Percentiles rank a stretch among this genome's conserved stretches.
These are phyloP conservation scores for Cladosporium halotolerans DNA, from an alignment of 2,329 filamentous ascomycete species.

Conservation along the genomic window DNA sequence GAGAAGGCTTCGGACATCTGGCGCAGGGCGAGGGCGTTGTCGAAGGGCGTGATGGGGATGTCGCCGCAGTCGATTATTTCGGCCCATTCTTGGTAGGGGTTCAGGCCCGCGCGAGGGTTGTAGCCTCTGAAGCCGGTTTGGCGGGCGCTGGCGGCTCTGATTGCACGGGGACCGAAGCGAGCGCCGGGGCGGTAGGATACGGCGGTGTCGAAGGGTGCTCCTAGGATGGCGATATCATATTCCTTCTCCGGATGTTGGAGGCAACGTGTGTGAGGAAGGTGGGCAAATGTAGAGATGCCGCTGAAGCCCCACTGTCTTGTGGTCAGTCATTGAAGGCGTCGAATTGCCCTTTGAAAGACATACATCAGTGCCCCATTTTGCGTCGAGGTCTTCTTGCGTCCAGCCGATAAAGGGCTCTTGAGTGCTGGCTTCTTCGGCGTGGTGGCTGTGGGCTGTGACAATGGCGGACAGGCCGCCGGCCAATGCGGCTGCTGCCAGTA, in stretches of 20 bases:
- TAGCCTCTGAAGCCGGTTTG: constrained; percentile 67
- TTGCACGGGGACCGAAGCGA: constrained; percentile 80
- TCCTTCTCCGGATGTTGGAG: constrained; percentile 39
- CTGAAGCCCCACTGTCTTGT: constrained; percentile 27
- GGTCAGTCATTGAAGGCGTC: not conserved
- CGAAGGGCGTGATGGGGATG: constrained; percentile 78
- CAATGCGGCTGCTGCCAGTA: constrained; percentile 1
- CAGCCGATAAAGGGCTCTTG: constrained; percentile 21
- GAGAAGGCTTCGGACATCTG: constrained; percentile 80
- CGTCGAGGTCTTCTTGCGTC: constrained; percentile 24
- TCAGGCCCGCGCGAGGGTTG: constrained; percentile 75
- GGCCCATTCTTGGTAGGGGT: constrained; percentile 76
- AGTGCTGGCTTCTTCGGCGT: not conserved
- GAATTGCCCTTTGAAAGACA: not conserved
- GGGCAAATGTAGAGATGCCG: constrained; percentile 36
- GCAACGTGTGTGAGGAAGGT: constrained; percentile 43
- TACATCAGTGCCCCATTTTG: constrained; percentile 26
- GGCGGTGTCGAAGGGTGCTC: constrained; percentile 46
- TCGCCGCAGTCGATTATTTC: constrained; percentile 83
- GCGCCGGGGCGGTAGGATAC: constrained; percentile 43
- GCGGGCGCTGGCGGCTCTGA: constrained; percentile 73
- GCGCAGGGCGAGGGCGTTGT: constrained; percentile 71
- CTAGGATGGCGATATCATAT: constrained; percentile 45
- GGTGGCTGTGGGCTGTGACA: constrained; percentile 2
- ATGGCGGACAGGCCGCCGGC: not conserved